Evolutionary conservation across 352 stramenopile species (phyloP).

Genomic region (Phytophthora crassamura): DNA sequence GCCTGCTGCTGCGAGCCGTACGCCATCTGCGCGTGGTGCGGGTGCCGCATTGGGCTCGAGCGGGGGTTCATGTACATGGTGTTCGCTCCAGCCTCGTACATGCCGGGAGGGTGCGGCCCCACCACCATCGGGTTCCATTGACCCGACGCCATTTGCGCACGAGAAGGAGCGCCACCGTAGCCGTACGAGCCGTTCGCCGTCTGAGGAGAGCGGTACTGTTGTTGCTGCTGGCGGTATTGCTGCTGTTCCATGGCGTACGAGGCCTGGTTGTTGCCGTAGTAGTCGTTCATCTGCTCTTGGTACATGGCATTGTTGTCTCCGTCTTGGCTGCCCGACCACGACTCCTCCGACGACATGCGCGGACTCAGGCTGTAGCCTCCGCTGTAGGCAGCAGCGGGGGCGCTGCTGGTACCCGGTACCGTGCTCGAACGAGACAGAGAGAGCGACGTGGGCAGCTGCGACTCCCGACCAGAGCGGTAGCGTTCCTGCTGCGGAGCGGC

Average conservation of each 20-base stretch:
- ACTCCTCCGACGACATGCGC: slow-evolving; percentile 53
- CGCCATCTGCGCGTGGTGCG: slow-evolving; percentile 43
- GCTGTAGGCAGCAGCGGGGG: slow-evolving; percentile 34
- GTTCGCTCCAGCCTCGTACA: slow-evolving; percentile 43
- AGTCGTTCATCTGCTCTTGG: slow-evolving; percentile 54
- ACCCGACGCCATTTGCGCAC: slow-evolving; percentile 33
- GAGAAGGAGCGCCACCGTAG: slow-evolving; percentile 34
- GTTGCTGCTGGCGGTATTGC: slow-evolving; percentile 28
- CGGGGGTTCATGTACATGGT: slow-evolving; percentile 60
- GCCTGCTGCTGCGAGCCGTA: slow-evolving; percentile 44
- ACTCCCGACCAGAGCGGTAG: slow-evolving; percentile 25
- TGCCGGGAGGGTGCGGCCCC: slow-evolving; percentile 29
- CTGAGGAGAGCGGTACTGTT: slow-evolving; percentile 39
- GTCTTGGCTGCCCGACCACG: slow-evolving; percentile 62
- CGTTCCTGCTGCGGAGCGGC: slow-evolving; percentile 36
- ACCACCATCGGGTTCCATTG: slow-evolving; percentile 56
- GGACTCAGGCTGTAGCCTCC: slow-evolving; percentile 56
- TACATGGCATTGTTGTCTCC: slow-evolving; percentile 46
- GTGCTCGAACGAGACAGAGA: slow-evolving; percentile 41
- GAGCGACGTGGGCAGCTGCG: slow-evolving; percentile 42
- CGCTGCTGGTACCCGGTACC: slow-evolving; percentile 48
- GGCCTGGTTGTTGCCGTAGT: slow-evolving; percentile 45
- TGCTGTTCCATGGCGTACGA: slow-evolving; percentile 36
- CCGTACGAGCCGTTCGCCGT: slow-evolving; percentile 35
- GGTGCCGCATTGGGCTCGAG: slow-evolving; percentile 40